Base-by-base conservation (phyloP, 139 green algal genomes). In the Volvox africanus region DNA sequence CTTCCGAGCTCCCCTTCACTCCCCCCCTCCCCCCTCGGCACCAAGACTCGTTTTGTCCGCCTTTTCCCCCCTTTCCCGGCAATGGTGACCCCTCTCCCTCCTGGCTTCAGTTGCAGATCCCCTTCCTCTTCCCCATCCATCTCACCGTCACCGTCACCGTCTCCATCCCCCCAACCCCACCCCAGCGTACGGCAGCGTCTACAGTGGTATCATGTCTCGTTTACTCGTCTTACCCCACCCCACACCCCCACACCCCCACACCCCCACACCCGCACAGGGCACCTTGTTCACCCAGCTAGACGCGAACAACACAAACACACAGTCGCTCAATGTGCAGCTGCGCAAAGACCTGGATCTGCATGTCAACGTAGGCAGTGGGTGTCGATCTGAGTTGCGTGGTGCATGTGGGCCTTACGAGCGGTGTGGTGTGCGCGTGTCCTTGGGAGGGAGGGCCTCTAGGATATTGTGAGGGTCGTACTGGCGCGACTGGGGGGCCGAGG, bases 281-380 rank as follows among this genome's bases (percentile, higher is more conserved):
- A 97, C 97, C 13, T 97, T 99, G 94, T 95, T 97, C 78, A 99
- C 97, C 62, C 88, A 67, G 26, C 92, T 95, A n/a, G 77, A 83
- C 65, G 92, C 91, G 35, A 90, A 92, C 65, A 94, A 95, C 92
- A 96, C 94, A 16, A 75, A 92, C 81, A 96, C 92, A 13, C 92
- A 96, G 91, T 98, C 95, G 12, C 93, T 99, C 62, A 99, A 99
- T 93, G 93, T 99, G 88, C 98, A 98, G 61, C 93, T 99, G 88
- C 94, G 98, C 28, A 99, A 99, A 89, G 96, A 99, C 91, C 95
- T 99, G 50, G 95, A 97, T 69, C 95, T 99, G 80, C 97, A 95
- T 82, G 97, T 98, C 71, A 99, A 99, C 90, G 95, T 99, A 84
- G 5, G 82, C 21, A 95, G 96, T 37, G 93, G 96, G 30, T 97